Base-by-base conservation (phyloP, 352 stramenopile species). In the Globisporangium cylindrosporum region DNA sequence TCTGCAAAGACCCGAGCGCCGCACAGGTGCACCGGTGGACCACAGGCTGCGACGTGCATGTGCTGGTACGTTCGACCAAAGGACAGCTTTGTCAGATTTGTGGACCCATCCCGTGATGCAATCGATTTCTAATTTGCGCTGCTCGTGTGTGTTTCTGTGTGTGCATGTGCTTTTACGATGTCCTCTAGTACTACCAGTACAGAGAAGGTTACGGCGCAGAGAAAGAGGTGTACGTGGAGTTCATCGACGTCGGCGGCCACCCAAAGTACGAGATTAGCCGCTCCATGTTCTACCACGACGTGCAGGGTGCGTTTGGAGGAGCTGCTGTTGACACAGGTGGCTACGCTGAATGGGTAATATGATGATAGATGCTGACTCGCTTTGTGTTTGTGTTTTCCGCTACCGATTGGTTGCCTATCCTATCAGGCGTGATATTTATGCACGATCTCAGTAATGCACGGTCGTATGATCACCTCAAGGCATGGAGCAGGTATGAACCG, bases 181-280 rank as follows among this genome's bases (percentile, higher is more conserved):
- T 61, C 20, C 20, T 27, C 15, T 59, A 85, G 79, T 59, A 77
- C 46, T 71, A 80, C 32, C 67, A 66, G 22, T 69, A 79, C 63
- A 71, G 73, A 25, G 75, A 86, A n/a, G 56, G 43, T 14, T 81
- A 76, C 25, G 71, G 75, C 36, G 55, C 62, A 10, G 75, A 78
- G 57, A 78, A 74, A 18, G 76, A 93, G 43, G 72, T 86, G 65
- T 92, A 89, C 55, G 74, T 96, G 15, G 89, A 96, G 74, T 94
- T 96, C 51, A 70, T 95, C 22, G 89, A 96, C 58, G 85, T 96
- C 18, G 87, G 89, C 25, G 86, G 89, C 12, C 86, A 96, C 69
- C 78, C 81, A 36, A 84, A 90, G 64, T 93, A 94, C 76, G 85
- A 93, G 61, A 75, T 91, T 69, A 94, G 86, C 66, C 83, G 89